Evolutionary conservation across 1,284 basidiomycete species (phyloP).

Genomic region (Takashimella tepidaria): DNA sequence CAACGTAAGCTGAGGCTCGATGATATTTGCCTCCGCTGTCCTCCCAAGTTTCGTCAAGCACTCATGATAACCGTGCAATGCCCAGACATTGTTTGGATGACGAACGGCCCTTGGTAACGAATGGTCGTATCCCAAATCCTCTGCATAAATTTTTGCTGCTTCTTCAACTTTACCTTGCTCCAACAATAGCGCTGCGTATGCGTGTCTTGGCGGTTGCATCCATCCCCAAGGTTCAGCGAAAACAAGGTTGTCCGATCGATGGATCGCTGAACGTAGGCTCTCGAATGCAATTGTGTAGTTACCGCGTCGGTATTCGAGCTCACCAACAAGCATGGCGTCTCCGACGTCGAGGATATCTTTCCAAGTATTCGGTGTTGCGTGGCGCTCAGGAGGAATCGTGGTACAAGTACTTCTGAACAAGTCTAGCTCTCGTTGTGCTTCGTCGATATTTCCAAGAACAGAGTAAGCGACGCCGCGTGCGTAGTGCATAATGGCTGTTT

Average conservation of each 20-base stretch:
- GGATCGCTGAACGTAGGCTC: slow-evolving; percentile 29
- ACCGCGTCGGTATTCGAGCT: slow-evolving; percentile 36
- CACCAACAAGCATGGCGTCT: slow-evolving; percentile 37
- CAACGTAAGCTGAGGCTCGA: slow-evolving; percentile 26
- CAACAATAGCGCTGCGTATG: slow-evolving; percentile 37
- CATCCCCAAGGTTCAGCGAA: slow-evolving; percentile 45
- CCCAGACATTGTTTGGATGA: slow-evolving; percentile 46
- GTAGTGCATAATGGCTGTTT: slow-evolving; percentile 32
- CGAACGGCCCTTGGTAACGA: slow-evolving; percentile 31
- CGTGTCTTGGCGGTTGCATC: slow-evolving; percentile 42
- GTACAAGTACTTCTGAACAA: slow-evolving; percentile 18
- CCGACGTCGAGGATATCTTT: slow-evolving; percentile 30
- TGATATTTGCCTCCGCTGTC: slow-evolving; percentile 24
- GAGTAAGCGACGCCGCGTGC: slow-evolving; percentile 32
- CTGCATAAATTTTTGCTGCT: slow-evolving; percentile 31
- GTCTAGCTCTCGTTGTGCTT: slow-evolving; percentile 18
- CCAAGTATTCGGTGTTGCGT: slow-evolving; percentile 34
- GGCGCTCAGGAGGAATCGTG: slow-evolving; percentile 16
- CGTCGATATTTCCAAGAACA: slow-evolving; percentile 17
- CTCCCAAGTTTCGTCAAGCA: slow-evolving; percentile 32
- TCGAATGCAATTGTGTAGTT: slow-evolving; percentile 30
- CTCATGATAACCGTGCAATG: slow-evolving; percentile 41
- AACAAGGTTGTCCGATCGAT: slow-evolving; percentile 26
- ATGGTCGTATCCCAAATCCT: slow-evolving; percentile 34
- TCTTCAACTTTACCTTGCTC: slow-evolving; percentile 35